phyloP scores from a whole-genome alignment of 768 basidiomycete genomes.

The Clitopilus passeckerianus region DNA sequence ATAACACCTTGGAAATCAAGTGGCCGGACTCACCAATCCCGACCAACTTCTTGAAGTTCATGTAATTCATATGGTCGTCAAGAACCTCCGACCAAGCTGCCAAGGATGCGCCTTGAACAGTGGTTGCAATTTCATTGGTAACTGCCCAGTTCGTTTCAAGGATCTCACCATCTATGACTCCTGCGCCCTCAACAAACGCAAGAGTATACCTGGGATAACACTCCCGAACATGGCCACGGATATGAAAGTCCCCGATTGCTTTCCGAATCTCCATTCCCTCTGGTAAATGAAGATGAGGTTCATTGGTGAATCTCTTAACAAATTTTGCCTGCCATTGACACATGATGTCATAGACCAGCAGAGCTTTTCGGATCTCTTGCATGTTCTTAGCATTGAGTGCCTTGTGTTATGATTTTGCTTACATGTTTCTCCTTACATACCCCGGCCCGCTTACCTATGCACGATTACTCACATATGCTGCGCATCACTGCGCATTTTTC shows the following conservation, averaged over 20 bases:
- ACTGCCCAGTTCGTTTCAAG: constrained; percentile 14
- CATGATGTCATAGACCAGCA: constrained; percentile 23
- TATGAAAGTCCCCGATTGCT: not conserved
- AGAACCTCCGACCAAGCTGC: constrained; percentile 11
- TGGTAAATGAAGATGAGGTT: not conserved
- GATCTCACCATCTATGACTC: constrained; percentile 10
- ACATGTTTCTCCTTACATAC: too few species aligned
- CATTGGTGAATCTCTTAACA: constrained; percentile 4
- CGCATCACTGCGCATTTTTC: too few species aligned
- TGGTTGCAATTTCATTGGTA: constrained; percentile 6
- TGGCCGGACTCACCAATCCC: constrained; percentile 10
- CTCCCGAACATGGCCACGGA: constrained; percentile 1
- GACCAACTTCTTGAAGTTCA: constrained; percentile 19
- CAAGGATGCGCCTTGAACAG: constrained; percentile 5
- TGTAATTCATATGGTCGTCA: constrained; percentile 17
- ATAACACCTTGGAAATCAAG: not conserved
- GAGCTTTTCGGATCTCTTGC: constrained; percentile 13
- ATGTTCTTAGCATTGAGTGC: not conserved
- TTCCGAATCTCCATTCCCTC: not conserved
- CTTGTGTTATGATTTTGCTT: too few species aligned
- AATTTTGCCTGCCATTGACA: constrained; percentile 21
- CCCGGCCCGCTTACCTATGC: too few species aligned
- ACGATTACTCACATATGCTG: too few species aligned
- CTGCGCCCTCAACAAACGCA: constrained; percentile 11
- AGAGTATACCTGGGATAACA: constrained; percentile 19